Conservation (phyloP, 2,329 filamentous ascomycete genomes). For the Botrytis galanthina region DNA sequence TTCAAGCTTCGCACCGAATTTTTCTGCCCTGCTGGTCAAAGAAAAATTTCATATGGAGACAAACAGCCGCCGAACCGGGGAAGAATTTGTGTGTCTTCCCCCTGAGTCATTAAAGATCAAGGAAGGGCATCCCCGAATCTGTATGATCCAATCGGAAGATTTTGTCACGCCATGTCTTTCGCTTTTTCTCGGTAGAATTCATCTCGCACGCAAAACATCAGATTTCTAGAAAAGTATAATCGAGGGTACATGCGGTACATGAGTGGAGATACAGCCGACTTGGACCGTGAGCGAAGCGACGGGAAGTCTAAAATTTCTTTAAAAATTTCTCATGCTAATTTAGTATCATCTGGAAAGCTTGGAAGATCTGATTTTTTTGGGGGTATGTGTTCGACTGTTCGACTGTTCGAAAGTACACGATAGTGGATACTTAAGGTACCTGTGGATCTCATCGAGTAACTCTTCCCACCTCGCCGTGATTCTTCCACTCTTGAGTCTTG, state of each 20-base stretch:
- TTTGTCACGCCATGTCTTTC: conserved; percentile 5
- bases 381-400: not conserved
- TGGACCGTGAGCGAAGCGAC: not conserved
- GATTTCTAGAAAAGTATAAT: conserved; percentile 11
- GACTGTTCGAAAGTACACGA: not conserved
- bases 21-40: not conserved
- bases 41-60: conserved; percentile 5
- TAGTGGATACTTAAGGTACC: not conserved
- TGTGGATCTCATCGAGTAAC: conserved; percentile 8
- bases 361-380: not conserved
- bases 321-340: conserved; percentile 5
- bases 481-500: conserved; percentile 12
- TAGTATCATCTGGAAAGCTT: conserved; percentile 2
- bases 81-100: not conserved
- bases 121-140: not conserved
- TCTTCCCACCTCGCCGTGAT: not conserved
- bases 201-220: conserved; percentile 9
- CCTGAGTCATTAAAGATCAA: conserved; percentile 2
- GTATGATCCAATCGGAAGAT: conserved; percentile 12
- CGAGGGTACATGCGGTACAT: conserved; percentile 13
- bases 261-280: not conserved
- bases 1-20: not conserved
- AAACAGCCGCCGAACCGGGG: not conserved
- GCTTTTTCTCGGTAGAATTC: conserved; percentile 11
- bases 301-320: not conserved